Base-by-base conservation (phyloP, 2,329 filamentous ascomycete genomes). In the Ophiostoma ips region DNA sequence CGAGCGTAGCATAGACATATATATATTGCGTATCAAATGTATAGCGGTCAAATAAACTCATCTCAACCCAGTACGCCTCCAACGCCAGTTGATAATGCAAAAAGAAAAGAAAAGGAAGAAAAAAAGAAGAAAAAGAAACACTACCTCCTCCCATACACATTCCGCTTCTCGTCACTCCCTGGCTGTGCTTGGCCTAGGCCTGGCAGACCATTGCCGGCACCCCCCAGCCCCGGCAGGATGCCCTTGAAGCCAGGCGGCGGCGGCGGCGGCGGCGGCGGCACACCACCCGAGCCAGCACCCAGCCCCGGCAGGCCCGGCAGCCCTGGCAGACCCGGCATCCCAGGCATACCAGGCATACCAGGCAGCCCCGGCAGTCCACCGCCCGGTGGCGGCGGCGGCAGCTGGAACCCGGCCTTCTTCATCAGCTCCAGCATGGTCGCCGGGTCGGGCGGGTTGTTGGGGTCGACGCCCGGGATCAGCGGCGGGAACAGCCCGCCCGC, bases 381-480 rank as follows among this genome's bases (percentile, higher is more conserved):
- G 3, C 47, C 47, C 1, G 51, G 51, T 3, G 62, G 61, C 9
- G 70, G 73, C 2, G 73, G 75, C 0, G 79, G 81, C 9, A 80
- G 73, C 10, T 74, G 75, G 13, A 83, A 66, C 13, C 79, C 79
- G 2, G 78, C 77, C 58, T 77, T 77, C 59, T 79, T 76, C 71
- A 83, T 81, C 62, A 82, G 67, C 60, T 81, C 77, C 19, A 78
- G 70, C 18, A 83, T 70, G 55, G 74, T 75, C 12, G 76, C 74
- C 34, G 79, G 71, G 58, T 81, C 76, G 9, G 75, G 73, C 7
- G 77, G 77, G 56, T 81, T 78, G 54, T 67, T 76, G 0, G 71
- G 73, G 54, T 81, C 77, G 48, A 81, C 60, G 21, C 73, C 75
- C 0, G 75, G 73, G 13, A 77, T 62, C 0, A 70, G 70, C 10